phyloP scores from a whole-genome alignment of 345 rosid genomes.

The Firmiana major region DNA sequence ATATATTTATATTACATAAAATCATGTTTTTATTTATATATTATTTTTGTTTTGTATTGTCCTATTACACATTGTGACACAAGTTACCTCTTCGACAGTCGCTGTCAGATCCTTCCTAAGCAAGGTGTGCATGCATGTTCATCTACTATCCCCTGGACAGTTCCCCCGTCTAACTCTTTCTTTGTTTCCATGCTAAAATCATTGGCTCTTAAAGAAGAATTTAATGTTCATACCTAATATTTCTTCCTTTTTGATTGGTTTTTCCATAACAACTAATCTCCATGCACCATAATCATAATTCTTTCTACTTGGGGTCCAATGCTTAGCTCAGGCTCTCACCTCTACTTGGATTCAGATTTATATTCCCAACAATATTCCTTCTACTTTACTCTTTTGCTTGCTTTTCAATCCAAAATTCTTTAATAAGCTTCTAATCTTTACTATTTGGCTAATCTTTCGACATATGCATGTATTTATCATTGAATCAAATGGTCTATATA shows the following conservation, averaged over 20 bases:
- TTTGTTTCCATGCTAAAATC: not conserved
- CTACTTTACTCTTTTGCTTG: not conserved
- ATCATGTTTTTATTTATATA: no score
- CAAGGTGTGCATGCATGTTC: not conserved
- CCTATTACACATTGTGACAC: no score
- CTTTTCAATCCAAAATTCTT: no score
- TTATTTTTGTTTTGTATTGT: no score
- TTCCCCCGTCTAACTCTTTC: not conserved
- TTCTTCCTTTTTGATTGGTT: not conserved
- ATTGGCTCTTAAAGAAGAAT: not conserved
- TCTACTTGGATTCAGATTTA: not conserved
- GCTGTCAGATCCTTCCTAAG: not conserved
- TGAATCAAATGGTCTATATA: no score
- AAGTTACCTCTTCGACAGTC: no score
- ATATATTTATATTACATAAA: no score
- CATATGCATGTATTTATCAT: no score
- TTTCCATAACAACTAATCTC: not conserved
- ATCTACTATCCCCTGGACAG: not conserved
- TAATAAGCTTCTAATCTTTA: no score
- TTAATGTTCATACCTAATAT: conserved; percentile 1
- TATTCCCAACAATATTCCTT: not conserved
- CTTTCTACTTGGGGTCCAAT: not conserved
- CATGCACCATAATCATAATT: not conserved
- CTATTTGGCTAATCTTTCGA: no score
- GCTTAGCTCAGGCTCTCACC: not conserved